Conservation (phyloP, 2,329 filamentous ascomycete species). For the Grosmannia serpens region DNA sequence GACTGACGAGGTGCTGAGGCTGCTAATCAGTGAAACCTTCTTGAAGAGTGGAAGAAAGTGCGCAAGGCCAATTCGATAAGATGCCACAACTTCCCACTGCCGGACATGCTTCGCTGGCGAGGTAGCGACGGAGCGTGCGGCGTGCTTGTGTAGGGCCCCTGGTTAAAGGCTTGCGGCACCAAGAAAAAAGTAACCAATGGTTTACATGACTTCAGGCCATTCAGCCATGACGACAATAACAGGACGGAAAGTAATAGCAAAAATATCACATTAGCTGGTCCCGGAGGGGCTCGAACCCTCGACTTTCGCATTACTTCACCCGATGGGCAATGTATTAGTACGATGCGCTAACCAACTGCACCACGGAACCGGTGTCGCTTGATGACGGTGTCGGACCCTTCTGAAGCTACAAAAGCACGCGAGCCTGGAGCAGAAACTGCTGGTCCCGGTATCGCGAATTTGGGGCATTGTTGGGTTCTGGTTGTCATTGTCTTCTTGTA, state of each 20-base stretch:
- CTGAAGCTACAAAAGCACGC: neutral
- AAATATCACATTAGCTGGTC: neutral
- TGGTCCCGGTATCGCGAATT: neutral
- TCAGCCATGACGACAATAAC: neutral
- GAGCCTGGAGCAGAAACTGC: neutral
- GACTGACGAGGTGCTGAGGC: no score
- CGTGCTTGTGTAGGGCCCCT: no score
- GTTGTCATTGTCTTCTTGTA: neutral
- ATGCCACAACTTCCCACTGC: no score
- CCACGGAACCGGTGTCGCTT: neutral
- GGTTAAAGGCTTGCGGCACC: no score
- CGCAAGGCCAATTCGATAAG: no score
- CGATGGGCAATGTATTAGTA: neutral
- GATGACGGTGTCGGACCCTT: neutral
- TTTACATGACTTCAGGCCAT: no score
- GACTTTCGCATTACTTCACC: neutral
- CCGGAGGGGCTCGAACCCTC: neutral
- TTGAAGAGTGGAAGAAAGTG: no score
- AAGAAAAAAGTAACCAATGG: no score
- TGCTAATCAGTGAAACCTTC: no score
- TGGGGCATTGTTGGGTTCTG: neutral
- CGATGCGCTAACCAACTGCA: neutral
- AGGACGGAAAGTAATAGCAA: neutral
- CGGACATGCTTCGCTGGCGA: no score
- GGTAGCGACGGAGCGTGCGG: no score